A percentile compares a stretch with the other conserved stretches of the same genome.
phyloP scores from a whole-genome alignment of 352 stramenopile genomes.

The Phytophthora constricta region DNA sequence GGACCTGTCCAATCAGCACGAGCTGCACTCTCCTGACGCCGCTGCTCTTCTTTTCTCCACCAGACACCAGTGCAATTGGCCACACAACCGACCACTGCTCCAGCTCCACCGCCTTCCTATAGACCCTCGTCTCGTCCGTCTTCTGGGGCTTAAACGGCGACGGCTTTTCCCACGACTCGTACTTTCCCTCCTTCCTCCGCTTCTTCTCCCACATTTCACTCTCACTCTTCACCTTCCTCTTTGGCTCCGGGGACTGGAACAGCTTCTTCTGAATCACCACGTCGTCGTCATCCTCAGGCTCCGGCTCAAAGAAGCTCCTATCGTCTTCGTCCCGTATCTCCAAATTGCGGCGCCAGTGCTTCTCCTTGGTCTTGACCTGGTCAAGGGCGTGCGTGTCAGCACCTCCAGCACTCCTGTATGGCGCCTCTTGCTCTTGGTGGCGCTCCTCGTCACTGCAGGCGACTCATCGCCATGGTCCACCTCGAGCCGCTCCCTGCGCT shows the following conservation, averaged over 20 bases:
- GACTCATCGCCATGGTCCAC: not conserved
- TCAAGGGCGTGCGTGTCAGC: constrained; percentile 24
- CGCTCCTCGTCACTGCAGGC: constrained; percentile 19
- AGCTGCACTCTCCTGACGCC: constrained; percentile 28
- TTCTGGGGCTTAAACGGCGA: not conserved
- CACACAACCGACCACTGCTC: constrained; percentile 41
- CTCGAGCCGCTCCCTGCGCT: constrained; percentile 1
- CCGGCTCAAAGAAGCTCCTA: not conserved
- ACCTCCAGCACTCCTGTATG: constrained; percentile 30
- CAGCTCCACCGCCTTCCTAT: constrained; percentile 27
- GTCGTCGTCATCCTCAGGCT: constrained; percentile 24
- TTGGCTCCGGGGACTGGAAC: constrained; percentile 23
- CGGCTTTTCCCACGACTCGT: not conserved
- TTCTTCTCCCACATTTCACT: not conserved
- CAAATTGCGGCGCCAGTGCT: constrained; percentile 29
- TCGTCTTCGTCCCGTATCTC: constrained; percentile 31
- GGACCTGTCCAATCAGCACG: constrained; percentile 46
- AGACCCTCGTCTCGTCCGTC: not conserved
- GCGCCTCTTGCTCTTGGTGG: constrained; percentile 14
- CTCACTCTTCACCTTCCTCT: constrained; percentile 17
- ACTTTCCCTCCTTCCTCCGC: not conserved
- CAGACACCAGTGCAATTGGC: constrained; percentile 22
- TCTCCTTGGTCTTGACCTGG: constrained; percentile 34
- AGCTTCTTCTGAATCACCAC: constrained; percentile 50
- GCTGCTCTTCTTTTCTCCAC: not conserved